These are phyloP conservation scores for Dioscorea zingiberensis DNA, from an alignment of 106 monocot genomes.

Conservation along the genomic window DNA sequence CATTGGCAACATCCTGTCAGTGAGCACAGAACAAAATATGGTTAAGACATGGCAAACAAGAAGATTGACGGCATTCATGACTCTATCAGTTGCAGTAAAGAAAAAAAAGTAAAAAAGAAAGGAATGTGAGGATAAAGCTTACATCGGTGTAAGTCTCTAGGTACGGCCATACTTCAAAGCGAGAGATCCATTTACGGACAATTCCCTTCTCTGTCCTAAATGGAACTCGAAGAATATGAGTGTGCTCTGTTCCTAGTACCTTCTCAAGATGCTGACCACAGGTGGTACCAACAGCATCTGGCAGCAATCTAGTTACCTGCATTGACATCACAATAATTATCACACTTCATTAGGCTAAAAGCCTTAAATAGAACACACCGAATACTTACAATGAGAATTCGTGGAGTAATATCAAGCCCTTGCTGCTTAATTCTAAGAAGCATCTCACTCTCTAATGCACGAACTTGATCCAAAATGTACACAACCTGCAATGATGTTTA, in stretches of 20 bases:
- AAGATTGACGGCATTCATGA: background rate
- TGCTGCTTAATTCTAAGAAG: constrained; percentile 80
- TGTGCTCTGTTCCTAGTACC: constrained; percentile 59
- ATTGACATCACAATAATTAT: background rate
- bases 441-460: constrained; percentile 91
- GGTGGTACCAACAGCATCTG: constrained; percentile 61
- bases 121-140: no score
- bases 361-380: background rate
- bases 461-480: constrained; percentile 98
- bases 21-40: background rate
- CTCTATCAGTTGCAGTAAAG: background rate
- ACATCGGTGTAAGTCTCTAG: constrained; percentile 60
- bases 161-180: constrained; percentile 79
- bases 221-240: constrained; percentile 56
- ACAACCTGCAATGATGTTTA: constrained; percentile 93
- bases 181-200: constrained; percentile 58
- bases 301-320: constrained; percentile 57
- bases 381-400: constrained; percentile 81
- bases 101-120: no score
- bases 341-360: background rate
- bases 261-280: constrained; percentile 64
- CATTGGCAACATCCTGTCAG: constrained; percentile 65
- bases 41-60: no score
- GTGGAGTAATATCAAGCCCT: constrained; percentile 75
- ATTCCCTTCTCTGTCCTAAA: constrained; percentile 50